Percentiles rank a stretch among this genome's conserved stretches.
Evolutionary conservation across 306 rosid genomes (phyloP).

Genomic region (Mucuna pruriens): DNA sequence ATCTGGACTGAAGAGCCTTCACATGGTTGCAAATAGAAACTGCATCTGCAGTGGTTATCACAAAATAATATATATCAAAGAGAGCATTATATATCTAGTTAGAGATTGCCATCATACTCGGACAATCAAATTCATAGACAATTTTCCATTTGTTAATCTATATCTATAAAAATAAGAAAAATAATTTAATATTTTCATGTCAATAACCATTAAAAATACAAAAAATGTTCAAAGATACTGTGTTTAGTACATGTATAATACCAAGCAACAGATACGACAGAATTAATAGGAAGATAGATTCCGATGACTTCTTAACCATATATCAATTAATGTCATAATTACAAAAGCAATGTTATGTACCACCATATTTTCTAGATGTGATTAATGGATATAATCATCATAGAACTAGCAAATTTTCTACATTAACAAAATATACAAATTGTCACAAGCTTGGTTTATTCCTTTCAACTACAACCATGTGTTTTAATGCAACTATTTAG

Average conservation of each 20-base stretch:
- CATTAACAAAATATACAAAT: conserved; percentile 8
- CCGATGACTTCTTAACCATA: conserved; percentile 20
- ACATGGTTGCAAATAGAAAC: conserved; percentile 89
- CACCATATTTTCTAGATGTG: not conserved
- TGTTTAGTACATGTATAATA: conserved; percentile 23
- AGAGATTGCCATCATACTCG: conserved; percentile 35
- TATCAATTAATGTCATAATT: conserved; percentile 19
- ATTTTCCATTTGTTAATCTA: not conserved
- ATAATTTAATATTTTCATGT: conserved; percentile 11
- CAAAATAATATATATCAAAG: conserved; percentile 16
- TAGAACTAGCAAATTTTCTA: conserved; percentile 14
- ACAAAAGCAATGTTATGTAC: conserved; percentile 7
- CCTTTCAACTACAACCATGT: conserved; percentile 16
- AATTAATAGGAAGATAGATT: not conserved
- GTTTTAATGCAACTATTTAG: not conserved
- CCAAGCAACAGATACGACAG: not conserved
- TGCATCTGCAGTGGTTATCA: conserved; percentile 65
- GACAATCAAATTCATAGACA: conserved; percentile 1
- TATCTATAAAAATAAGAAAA: not conserved
- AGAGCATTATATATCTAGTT: conserved; percentile 18
- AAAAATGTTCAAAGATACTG: not conserved
- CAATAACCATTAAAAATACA: not conserved
- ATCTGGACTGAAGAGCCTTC: conserved; percentile 92
- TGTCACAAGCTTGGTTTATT: not conserved
- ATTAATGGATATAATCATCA: not conserved